Evolutionary conservation across 495 filamentous ascomycete species (phyloP), one percentile per base, ranked within the genome.

Genomic region (Xylaria flabelliformis): DNA sequence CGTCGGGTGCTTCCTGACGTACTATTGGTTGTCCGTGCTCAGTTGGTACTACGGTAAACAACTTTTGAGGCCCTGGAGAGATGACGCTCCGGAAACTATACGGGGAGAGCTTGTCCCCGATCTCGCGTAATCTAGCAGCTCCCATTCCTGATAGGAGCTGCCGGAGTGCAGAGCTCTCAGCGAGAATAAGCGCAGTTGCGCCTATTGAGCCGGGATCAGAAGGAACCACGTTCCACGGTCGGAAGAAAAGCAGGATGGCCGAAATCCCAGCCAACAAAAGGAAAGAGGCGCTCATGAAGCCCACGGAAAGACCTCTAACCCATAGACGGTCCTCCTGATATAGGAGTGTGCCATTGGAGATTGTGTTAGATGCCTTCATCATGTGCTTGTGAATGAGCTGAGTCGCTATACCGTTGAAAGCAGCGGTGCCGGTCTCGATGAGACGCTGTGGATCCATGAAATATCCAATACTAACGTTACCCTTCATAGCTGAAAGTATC

Each of bases 391-490:
- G 42, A 8, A 70, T 64, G 13, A 70, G 66, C 53, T 73, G 67
- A 36, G 67, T 36, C n/a, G 67, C 72, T 24, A 73, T 62, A 26
- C 72, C 72, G 6, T 73, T 70, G 66, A 73, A 64, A 34, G 64
- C 66, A 19, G 41, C 58, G 2, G 67, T 53, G 46, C 26, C 72
- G 17, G 46, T 70, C 29, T 29, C 39, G 24, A 73, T 50, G 5
- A 73, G 67, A 12, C 53, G 66, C 34, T 56, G 12, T 10, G 66
- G 72, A 29, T 73, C 72, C 72, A 73, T 73, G 67, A 70, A 73
- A 19, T 41, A 24, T 10, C 67, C 53, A 12, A 73, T 73, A 19
- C 58, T 70, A 24, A 64, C 44, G 4, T 70, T 64, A 0, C 72
- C 72, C 32, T 69, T 69, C 36, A 56, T 70, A 10, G 59, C 68